Evolutionary conservation across 2,329 filamentous ascomycete species (phyloP).

Genomic region (Graphiopsis chlorocephala): DNA sequence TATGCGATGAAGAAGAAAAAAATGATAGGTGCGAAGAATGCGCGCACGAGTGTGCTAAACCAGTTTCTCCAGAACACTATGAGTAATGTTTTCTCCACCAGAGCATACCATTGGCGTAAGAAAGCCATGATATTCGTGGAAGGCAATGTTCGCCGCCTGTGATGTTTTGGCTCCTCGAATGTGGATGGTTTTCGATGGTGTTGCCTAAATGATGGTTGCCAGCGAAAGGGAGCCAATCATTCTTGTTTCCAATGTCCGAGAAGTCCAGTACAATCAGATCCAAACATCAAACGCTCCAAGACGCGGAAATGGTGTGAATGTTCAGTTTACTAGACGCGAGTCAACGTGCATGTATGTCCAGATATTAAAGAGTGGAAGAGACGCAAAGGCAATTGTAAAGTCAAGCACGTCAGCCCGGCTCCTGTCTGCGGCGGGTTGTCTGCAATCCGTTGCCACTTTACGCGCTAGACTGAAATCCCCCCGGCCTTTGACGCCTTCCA

Average conservation of each 20-base stretch:
- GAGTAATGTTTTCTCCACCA: conserved; percentile 57
- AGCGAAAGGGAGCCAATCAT: conserved; percentile 4
- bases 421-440: not conserved
- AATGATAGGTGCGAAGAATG: conserved; percentile 56
- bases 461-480: not conserved
- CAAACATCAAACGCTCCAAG: not conserved
- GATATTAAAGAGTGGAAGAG: not conserved
- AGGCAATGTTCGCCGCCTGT: not conserved
- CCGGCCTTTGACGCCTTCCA: not conserved
- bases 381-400: not conserved
- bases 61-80: conserved; percentile 54
- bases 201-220: not conserved
- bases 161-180: not conserved
- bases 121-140: conserved; percentile 25
- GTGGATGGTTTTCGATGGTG: not conserved
- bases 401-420: conserved; percentile 8
- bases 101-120: conserved; percentile 53
- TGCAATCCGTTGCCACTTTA: not conserved
- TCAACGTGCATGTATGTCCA: not conserved
- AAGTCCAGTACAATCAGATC: not conserved
- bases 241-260: not conserved
- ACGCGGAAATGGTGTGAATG: not conserved
- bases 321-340: not conserved
- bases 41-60: conserved; percentile 54
- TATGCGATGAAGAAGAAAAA: conserved; percentile 56